Percentiles rank a stretch among this genome's conserved stretches.
Evolutionary conservation across 345 rosid genomes (phyloP).

Genomic region (Sisymbrium altissimum): DNA sequence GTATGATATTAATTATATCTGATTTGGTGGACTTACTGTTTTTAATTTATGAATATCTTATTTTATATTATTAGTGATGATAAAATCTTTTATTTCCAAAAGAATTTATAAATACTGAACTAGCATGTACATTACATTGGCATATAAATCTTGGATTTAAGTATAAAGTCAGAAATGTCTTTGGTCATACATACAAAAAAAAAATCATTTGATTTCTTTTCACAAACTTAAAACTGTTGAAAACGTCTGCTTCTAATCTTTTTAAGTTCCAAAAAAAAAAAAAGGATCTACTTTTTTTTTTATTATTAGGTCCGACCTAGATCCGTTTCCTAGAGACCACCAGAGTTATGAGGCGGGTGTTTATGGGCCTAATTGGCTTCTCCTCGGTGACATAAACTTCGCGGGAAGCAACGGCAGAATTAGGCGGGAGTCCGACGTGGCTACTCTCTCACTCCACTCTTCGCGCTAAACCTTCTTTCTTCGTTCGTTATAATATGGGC

Average conservation of each 20-base stretch:
- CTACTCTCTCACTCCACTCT: not conserved
- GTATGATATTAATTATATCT: not conserved
- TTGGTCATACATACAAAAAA: not conserved
- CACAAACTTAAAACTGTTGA: not conserved
- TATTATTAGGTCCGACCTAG: not conserved
- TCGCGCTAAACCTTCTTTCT: not conserved
- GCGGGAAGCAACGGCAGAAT: constrained; percentile 1
- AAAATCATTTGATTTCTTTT: not conserved
- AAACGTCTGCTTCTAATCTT: not conserved
- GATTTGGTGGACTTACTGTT: not conserved
- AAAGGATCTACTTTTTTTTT: not conserved
- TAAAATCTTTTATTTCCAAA: not conserved
- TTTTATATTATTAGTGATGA: not conserved
- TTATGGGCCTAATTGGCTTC: constrained; percentile 19
- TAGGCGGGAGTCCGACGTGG: constrained; percentile 6
- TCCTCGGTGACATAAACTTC: not conserved
- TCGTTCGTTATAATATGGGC: not conserved
- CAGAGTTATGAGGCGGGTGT: not conserved
- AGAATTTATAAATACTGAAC: not conserved
- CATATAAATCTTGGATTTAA: not conserved
- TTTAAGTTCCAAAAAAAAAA: too few species aligned
- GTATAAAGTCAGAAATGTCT: not conserved
- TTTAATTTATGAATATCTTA: not conserved
- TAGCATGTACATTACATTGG: not conserved
- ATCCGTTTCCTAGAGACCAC: not conserved